Evolutionary conservation across 768 basidiomycete species (phyloP), one percentile per base, ranked within the genome.

Genomic region (Tremella mesenterica): DNA sequence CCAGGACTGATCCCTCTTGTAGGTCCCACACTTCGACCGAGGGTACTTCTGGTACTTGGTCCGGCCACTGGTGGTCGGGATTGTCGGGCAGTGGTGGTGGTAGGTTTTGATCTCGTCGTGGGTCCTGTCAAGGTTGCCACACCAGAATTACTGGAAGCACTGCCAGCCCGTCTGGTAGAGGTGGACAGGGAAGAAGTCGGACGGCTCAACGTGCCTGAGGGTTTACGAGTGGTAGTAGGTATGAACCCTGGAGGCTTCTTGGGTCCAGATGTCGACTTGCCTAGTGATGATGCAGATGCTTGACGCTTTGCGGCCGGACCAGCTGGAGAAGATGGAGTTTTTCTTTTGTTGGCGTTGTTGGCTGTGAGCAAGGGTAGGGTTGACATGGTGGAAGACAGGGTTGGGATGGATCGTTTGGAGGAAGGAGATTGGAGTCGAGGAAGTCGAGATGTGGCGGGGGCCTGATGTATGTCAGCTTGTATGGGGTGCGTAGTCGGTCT

Each of bases 1-100:
- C 63, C 58, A 12, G 67, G 67, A 55, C 61, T 65, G 36, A 64
- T 60, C 5, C 64, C 62, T 34, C 67, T 53, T 20, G 52, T 44
- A 1, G 56, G 53, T 18, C 45, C 46, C 7, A 44, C 33, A 54
- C 64, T 60, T 30, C 54, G 56, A 7, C 54, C 57, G 20, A 25
- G 23, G 6, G 58, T 46, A 14, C 51, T 39, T 27, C 59, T 18
- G 25, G 55, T 49, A 1, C 39, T 52, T 10, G 56, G 29, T 6
- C 34, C 51, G n/a, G 49, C 44, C 16, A 57, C 53, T 20, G 63
- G 60, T 14, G 63, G 61, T 47, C 62, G 34, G 4, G 54, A 44
- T 30, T 44, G n/a, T 33, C 55, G 33, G 2, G 52, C 33, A 6
- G 49, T 23, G 0, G 49, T 29, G 10, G 45, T 44, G 8, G 49